Evolutionary conservation across 306 rosid species (phyloP), one percentile per base, ranked within the genome.

Genomic region (Pyrus communis): DNA sequence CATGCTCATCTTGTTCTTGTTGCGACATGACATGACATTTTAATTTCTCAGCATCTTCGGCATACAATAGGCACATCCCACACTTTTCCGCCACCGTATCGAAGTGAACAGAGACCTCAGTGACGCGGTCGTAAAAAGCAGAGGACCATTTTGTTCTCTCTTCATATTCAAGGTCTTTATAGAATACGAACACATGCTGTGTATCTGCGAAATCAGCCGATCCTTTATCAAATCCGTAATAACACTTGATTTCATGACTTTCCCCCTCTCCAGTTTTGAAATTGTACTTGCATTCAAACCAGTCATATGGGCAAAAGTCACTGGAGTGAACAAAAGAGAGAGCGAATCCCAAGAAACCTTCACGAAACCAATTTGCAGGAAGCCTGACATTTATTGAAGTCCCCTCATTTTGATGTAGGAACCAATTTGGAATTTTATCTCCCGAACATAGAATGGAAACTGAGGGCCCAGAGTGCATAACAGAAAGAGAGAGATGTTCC

Each of bases 291-390:
- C 70, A 43, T 30, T 19, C 51, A 14, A 69, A 22, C 19, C 1
- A 6, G 2, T 3, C 3, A 30, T 0, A 0, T 30, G 31, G 31
- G 33, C 5, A 30, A n/a, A n/a, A n/a, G n/a, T n/a, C n/a, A n/a
- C n/a, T n/a, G n/a, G n/a, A n/a, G n/a, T n/a, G n/a, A 25, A 10
- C 25, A 46, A 30, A 0, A 30, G 52, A 46, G 1, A 80, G 63
- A 58, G 79, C 65, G 7, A 80, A 68, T 51, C 83, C 83, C 71
- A 68, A 21, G 78, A 79, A 67, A 27, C 67, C 38, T 18, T 14
- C 4, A 23, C 25, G 25, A 66, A 10, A 52, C 79, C 83, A 74
- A 19, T 28, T 12, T 23, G 38, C 22, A 7, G 79, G 75, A 46
- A 75, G 83, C 63, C 57, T 80, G 49, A 74, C 69, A 4, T 60